Evolutionary conservation across 805 yeast species (phyloP).

Genomic region (Blastobotrys terrestris): DNA sequence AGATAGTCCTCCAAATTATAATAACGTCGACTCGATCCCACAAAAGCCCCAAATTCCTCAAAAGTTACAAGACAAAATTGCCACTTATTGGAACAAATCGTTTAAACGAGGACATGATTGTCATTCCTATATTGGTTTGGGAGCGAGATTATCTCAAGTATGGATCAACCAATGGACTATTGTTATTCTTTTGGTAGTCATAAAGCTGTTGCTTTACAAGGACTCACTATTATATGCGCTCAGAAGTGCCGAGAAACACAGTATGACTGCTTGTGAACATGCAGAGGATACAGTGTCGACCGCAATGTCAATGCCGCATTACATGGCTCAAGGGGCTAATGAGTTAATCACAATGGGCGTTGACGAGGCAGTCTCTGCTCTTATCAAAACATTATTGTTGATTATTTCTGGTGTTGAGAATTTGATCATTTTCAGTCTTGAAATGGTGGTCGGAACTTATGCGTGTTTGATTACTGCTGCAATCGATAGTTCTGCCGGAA

Average conservation of each 20-base stretch:
- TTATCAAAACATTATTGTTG: slow-evolving; percentile 39
- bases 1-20: not conserved
- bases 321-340: slow-evolving; percentile 51
- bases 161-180: slow-evolving; percentile 58
- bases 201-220: slow-evolving; percentile 57
- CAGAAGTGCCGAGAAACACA: slow-evolving; percentile 33
- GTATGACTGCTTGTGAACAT: slow-evolving; percentile 41
- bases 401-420: slow-evolving; percentile 53
- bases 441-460: slow-evolving; percentile 78
- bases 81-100: not conserved
- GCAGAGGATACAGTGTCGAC: slow-evolving; percentile 37
- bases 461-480: slow-evolving; percentile 75
- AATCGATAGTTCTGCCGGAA: slow-evolving; percentile 62
- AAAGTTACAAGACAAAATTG: not conserved
- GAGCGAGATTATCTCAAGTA: slow-evolving; percentile 30
- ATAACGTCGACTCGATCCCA: not conserved
- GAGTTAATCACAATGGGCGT: slow-evolving; percentile 42
- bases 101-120: not conserved
- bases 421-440: slow-evolving; percentile 57
- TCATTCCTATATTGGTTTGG: slow-evolving; percentile 16
- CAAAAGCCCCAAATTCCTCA: not conserved
- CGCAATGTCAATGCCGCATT: slow-evolving; percentile 47
- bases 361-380: slow-evolving; percentile 42
- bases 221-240: slow-evolving; percentile 41
- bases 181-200: slow-evolving; percentile 44